Percentiles rank a stretch among this genome's conserved stretches.
phyloP scores from a whole-genome alignment of 2,329 filamentous ascomycete species.

The Fusarium chlamydosporum region DNA sequence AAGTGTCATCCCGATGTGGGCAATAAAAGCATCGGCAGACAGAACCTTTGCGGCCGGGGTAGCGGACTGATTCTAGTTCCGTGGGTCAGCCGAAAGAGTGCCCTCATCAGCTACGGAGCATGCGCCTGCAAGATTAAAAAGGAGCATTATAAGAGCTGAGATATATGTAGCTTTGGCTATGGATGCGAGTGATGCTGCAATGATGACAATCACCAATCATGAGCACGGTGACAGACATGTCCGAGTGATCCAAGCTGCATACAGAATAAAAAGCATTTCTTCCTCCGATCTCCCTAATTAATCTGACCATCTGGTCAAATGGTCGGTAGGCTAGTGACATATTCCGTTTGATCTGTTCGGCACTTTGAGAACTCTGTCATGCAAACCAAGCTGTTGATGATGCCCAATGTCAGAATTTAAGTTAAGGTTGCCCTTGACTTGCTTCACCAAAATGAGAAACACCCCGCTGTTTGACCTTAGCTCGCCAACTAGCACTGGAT shows the following conservation, averaged over 20 bases:
- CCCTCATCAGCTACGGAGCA: conserved; percentile 1
- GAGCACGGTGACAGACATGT: not conserved
- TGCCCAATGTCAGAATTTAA: not conserved
- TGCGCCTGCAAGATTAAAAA: conserved; percentile 11
- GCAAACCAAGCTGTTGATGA: not conserved
- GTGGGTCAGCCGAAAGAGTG: conserved; percentile 19
- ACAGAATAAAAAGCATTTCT: conserved; percentile 1
- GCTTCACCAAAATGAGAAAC: conserved; percentile 11
- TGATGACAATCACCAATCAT: not conserved
- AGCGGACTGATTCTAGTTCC: conserved; percentile 14
- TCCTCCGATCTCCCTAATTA: not conserved
- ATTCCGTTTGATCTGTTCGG: not conserved
- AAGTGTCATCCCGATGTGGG: conserved; percentile 11
- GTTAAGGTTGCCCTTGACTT: not conserved
- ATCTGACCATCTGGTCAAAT: not conserved
- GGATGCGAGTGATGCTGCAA: not conserved
- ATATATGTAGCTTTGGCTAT: conserved; percentile 18
- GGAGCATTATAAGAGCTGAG: conserved; percentile 33
- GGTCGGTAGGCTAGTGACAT: not conserved
- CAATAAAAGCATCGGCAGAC: conserved; percentile 17
- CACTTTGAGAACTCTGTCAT: not conserved
- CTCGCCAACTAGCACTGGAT: conserved; percentile 6
- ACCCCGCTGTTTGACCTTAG: conserved; percentile 15
- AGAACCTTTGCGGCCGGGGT: conserved; percentile 3
- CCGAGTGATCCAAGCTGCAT: not conserved